A percentile compares a stretch with the other conserved stretches of the same genome.
phyloP scores from a whole-genome alignment of 1,139 yeast genomes.

The Pichia norvegensis region DNA sequence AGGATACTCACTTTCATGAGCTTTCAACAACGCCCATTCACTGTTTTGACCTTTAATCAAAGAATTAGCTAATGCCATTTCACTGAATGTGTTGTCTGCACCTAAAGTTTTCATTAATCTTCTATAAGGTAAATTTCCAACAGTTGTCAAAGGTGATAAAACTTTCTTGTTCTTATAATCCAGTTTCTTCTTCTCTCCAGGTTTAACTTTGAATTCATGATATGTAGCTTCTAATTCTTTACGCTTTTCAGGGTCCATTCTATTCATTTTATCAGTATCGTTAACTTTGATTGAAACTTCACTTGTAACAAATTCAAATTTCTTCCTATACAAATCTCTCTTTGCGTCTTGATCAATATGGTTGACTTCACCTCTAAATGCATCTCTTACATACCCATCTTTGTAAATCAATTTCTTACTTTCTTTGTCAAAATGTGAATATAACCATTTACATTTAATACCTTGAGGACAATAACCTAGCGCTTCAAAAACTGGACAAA shows the following conservation, averaged over 20 bases:
- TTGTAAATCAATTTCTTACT: conserved; percentile 36
- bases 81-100: conserved; percentile 89
- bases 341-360: conserved; percentile 48
- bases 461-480: conserved; percentile 92
- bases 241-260: conserved; percentile 21
- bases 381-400: conserved; percentile 26
- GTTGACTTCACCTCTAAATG: conserved; percentile 55
- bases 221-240: conserved; percentile 46
- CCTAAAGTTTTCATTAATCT: conserved; percentile 86
- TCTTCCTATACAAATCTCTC: conserved; percentile 52
- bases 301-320: conserved; percentile 49
- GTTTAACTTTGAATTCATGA: conserved; percentile 68
- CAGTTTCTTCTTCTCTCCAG: conserved; percentile 73
- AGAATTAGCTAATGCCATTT: conserved; percentile 89
- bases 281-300: conserved; percentile 32
- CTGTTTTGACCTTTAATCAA: conserved; percentile 82
- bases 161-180: conserved; percentile 69
- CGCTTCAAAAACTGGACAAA: conserved; percentile 76
- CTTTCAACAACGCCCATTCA: conserved; percentile 96
- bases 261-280: conserved; percentile 24
- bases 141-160: conserved; percentile 93
- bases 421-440: conserved; percentile 56
- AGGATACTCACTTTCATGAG: conserved; percentile 73
- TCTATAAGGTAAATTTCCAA: conserved; percentile 93
- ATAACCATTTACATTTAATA: conserved; percentile 83